A percentile compares a stretch with the other conserved stretches of the same genome.
These are phyloP conservation scores for Volvox africanus DNA, from an alignment of 139 green algal genomes.

Conservation along the genomic window DNA sequence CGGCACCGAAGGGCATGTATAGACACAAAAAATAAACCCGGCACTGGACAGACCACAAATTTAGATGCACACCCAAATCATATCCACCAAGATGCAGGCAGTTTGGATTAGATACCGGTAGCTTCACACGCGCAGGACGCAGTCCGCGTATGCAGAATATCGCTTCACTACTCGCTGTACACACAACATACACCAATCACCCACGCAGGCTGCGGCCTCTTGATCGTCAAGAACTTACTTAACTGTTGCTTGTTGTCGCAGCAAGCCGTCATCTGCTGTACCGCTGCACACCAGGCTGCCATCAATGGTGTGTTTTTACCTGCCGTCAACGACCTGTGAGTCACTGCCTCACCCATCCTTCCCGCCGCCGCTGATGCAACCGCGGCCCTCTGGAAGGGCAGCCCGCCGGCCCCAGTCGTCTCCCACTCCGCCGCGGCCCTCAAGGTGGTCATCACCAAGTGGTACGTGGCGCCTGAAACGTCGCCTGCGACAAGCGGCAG, in stretches of 20 bases:
- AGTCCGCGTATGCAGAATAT: too few species aligned
- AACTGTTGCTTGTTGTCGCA: constrained; percentile 31
- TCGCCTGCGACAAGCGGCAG: not conserved
- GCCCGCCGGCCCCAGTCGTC: not conserved
- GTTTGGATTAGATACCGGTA: too few species aligned
- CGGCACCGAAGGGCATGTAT: too few species aligned
- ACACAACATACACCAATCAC: too few species aligned
- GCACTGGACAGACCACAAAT: too few species aligned
- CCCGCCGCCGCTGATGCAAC: not conserved
- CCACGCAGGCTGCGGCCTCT: too few species aligned
- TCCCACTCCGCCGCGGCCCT: not conserved
- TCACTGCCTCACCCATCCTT: not conserved
- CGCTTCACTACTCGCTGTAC: too few species aligned
- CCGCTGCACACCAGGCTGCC: constrained; percentile 8
- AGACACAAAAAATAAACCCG: too few species aligned
- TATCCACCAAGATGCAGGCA: too few species aligned
- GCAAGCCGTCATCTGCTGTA: constrained; percentile 5
- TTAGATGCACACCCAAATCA: too few species aligned
- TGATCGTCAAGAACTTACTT: not conserved
- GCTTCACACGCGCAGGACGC: too few species aligned
- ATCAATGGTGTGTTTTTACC: not conserved
- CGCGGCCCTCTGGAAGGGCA: not conserved
- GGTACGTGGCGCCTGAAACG: not conserved
- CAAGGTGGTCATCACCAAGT: not conserved
- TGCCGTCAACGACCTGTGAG: not conserved